phyloP scores from a whole-genome alignment of 306 rosid species.

The Vicia faba region DNA sequence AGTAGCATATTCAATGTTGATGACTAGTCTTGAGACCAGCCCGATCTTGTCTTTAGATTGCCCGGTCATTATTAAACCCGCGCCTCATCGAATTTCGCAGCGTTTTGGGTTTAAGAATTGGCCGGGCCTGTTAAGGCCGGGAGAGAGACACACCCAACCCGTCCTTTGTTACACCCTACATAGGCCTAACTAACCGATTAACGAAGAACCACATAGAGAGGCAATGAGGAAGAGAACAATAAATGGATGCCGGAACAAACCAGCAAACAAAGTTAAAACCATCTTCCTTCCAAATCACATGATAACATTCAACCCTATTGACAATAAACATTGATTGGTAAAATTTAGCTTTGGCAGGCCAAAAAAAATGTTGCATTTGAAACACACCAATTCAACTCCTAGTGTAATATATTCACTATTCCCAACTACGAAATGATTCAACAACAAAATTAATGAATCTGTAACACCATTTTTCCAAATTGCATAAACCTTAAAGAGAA shows the following conservation, averaged over 20 bases:
- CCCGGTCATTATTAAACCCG: too few relatives aligned
- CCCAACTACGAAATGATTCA: neutral
- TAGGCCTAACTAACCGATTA: neutral
- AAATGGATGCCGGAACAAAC: neutral
- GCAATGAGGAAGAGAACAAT: neutral
- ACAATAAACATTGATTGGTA: neutral
- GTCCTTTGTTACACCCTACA: too few relatives aligned
- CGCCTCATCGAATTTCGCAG: too few relatives aligned
- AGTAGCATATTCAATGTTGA: too few relatives aligned
- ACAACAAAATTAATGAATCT: neutral
- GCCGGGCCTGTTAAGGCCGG: too few relatives aligned
- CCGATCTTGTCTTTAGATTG: too few relatives aligned
- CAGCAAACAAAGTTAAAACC: neutral
- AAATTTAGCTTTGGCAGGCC: neutral
- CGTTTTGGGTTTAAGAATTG: too few relatives aligned
- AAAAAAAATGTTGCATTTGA: neutral
- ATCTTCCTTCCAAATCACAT: neutral
- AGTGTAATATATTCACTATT: neutral
- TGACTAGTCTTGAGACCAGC: too few relatives aligned
- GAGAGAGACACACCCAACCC: too few relatives aligned
- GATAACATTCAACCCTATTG: neutral
- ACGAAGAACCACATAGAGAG: neutral
- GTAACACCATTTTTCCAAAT: conserved; percentile 4
- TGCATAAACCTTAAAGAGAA: neutral
- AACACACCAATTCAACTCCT: conserved; percentile 5